phyloP scores from a whole-genome alignment of 257 asterid genomes.

The Vinca minor region DNA sequence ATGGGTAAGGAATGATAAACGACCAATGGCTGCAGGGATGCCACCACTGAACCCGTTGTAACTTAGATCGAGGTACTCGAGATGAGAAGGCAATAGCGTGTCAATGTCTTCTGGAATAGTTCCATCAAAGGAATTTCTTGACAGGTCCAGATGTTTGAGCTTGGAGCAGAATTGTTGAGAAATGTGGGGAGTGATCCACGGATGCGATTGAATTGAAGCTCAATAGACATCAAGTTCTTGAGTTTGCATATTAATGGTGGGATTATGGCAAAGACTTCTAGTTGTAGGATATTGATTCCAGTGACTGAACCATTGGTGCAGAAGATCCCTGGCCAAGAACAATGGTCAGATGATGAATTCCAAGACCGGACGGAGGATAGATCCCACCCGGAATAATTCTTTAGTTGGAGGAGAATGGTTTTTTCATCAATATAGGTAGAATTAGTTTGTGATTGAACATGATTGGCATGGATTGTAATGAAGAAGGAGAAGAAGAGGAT shows the following conservation, averaged over 20 bases:
- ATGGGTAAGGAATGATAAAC: no score
- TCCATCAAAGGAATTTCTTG: slow-evolving; percentile 39
- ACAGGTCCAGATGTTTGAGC: slow-evolving; percentile 39
- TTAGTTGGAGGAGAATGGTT: no score
- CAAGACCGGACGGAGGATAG: slow-evolving; percentile 49
- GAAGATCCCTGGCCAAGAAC: no score
- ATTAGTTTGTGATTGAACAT: no score
- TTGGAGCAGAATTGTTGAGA: slow-evolving; percentile 14
- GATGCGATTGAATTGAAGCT: slow-evolving; percentile 8
- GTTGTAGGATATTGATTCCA: no score
- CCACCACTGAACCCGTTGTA: slow-evolving; percentile 43
- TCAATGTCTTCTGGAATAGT: slow-evolving; percentile 37
- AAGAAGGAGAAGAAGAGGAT: slow-evolving; percentile 26
- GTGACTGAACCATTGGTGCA: no score
- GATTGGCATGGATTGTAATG: slow-evolving; percentile 23
- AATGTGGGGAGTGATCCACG: slow-evolving; percentile 10
- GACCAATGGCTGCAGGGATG: slow-evolving; percentile 49
- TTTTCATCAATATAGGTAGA: no score
- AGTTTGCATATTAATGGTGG: no score
- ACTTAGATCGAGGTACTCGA: slow-evolving; percentile 28
- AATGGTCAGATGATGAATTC: slow-evolving; percentile 33
- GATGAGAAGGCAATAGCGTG: slow-evolving; percentile 30
- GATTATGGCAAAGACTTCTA: no score
- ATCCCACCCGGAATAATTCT: slow-evolving; percentile 43
- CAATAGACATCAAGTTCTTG: slow-evolving; percentile 11